Evolutionary conservation across 2,329 filamentous ascomycete species (phyloP).

Genomic region (Exophiala viscosa): DNA sequence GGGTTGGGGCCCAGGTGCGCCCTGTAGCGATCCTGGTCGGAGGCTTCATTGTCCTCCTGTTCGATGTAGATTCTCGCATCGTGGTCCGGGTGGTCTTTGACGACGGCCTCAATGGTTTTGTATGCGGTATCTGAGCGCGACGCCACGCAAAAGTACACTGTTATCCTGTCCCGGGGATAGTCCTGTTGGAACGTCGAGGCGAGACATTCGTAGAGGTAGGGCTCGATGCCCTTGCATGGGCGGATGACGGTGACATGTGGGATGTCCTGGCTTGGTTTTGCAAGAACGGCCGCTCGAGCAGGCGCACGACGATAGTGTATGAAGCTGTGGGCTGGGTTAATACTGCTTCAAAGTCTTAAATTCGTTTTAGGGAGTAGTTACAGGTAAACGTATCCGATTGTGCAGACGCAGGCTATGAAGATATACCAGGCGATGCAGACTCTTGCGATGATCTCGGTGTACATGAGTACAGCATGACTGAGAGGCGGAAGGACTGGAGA

Average conservation of each 20-base stretch:
- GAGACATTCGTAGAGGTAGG: slow-evolving; percentile 86
- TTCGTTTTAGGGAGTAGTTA: slow-evolving; percentile 34
- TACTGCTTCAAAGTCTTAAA: not conserved
- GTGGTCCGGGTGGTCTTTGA: slow-evolving; percentile 67
- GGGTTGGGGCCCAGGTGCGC: slow-evolving; percentile 80
- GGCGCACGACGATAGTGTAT: slow-evolving; percentile 51
- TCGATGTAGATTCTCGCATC: slow-evolving; percentile 76
- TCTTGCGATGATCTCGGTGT: slow-evolving; percentile 37
- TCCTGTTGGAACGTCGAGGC: slow-evolving; percentile 77
- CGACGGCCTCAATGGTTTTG: slow-evolving; percentile 65
- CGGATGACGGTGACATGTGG: slow-evolving; percentile 88
- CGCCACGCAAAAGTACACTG: slow-evolving; percentile 77
- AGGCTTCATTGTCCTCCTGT: slow-evolving; percentile 65
- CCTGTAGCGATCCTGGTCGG: slow-evolving; percentile 43
- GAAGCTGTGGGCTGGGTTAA: slow-evolving; percentile 44
- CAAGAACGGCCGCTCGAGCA: slow-evolving; percentile 40
- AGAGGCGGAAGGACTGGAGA: not conserved
- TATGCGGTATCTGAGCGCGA: slow-evolving; percentile 72
- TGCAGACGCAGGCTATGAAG: slow-evolving; percentile 54
- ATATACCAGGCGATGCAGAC: slow-evolving; percentile 56
- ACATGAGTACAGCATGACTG: slow-evolving; percentile 26
- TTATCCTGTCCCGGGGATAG: slow-evolving; percentile 73
- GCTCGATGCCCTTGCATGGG: slow-evolving; percentile 88
- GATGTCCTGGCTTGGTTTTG: slow-evolving; percentile 45
- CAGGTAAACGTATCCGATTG: slow-evolving; percentile 59